These are phyloP conservation scores for Ascosphaera pollenicola DNA, from an alignment of 2,329 filamentous ascomycete genomes.

Conservation along the genomic window DNA sequence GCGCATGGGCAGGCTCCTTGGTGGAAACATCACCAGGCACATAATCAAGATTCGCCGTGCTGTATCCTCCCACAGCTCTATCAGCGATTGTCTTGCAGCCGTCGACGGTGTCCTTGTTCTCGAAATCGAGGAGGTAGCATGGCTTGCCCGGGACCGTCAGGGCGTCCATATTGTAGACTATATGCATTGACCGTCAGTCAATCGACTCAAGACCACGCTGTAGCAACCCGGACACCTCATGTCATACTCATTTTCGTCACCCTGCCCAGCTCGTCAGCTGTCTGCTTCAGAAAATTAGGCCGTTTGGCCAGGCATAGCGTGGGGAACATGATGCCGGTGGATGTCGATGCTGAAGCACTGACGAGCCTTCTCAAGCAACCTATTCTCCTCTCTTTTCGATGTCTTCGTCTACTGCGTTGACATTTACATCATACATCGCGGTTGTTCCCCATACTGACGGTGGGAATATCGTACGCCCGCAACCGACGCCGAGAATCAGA, in stretches of 20 bases:
- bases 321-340: constrained; percentile 13
- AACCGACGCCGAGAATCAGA: too few species aligned
- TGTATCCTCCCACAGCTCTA: constrained; percentile 67
- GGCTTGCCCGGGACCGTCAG: constrained; percentile 17
- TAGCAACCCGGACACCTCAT: constrained; percentile 1
- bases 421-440: constrained; percentile 4
- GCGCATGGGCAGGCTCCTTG: constrained; percentile 38
- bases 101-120: constrained; percentile 14
- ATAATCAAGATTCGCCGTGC: constrained; percentile 49
- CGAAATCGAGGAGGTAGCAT: constrained; percentile 19
- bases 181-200: not conserved
- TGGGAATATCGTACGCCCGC: too few species aligned
- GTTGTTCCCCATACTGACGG: too few species aligned
- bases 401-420: not conserved
- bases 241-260: constrained; percentile 30
- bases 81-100: constrained; percentile 61
- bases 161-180: constrained; percentile 21
- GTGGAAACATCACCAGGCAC: constrained; percentile 24
- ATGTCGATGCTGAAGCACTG: too few species aligned
- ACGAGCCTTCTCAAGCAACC: too few species aligned
- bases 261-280: constrained; percentile 35
- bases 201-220: not conserved
- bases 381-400: not conserved
- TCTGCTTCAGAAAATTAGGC: constrained; percentile 33
- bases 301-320: constrained; percentile 18